Base-by-base conservation (phyloP, 2,329 filamentous ascomycete genomes). In the Xylariaceae sp. region DNA sequence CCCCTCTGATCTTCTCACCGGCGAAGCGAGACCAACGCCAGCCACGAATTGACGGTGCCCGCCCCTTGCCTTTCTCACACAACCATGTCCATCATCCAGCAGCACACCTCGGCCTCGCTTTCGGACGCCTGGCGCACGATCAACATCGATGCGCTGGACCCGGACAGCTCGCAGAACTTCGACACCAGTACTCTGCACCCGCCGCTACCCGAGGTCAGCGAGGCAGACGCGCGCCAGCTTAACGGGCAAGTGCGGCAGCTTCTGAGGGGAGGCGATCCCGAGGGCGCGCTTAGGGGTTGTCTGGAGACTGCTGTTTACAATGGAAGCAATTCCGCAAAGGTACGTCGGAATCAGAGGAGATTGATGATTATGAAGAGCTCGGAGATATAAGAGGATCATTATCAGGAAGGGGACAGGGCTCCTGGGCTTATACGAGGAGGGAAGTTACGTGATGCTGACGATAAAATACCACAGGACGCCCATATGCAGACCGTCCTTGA, bases 151-250 rank as follows among this genome's bases (percentile, higher is more conserved):
- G 83, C 85, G 54, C 78, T 95, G 57, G 87, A 93, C 65, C 88
- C 90, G 45, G 90, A 97, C 67, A 93, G 89, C 56, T 80, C 87
- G 52, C 72, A 81, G 67, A 97, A 96, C 78, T 97, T 97, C 71
- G 87, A 94, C 68, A 81, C 87, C 49, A 79, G 84, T 45, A 88
- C 89, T 15, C 81, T 97, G 55, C 83, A 86, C 52, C 88, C 90
- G 28, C 78, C 85, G 33, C 81, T 81, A 45, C 76, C 85, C 52
- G 83, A 90, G 54, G 78, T 87, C 47, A 81, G 78, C 55, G 86
- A 91, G 56, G 73, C 79, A 56, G 88, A 93, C 55, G 87, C 89
- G 34, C 87, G 90, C 52, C 79, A 79, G 48, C 74, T 93, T 38
- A 81, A 86, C 35, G 76, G 79, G 37, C 89, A 95, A 71, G 83